Conservation (phyloP, 306 rosid species). For the Sphenostylis stenocarpa region DNA sequence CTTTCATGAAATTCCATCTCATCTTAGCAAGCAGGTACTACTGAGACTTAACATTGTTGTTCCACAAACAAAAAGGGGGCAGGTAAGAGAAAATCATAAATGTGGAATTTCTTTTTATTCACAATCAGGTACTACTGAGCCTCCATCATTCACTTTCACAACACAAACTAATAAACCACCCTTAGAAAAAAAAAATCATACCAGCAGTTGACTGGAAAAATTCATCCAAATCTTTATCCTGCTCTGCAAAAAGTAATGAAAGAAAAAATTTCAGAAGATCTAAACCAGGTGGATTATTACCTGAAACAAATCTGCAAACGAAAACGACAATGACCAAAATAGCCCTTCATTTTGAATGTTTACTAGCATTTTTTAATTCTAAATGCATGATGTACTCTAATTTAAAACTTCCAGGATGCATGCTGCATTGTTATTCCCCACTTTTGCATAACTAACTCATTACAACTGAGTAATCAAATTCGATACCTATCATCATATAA, state of each 20-base stretch:
- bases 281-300: background rate
- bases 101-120: background rate
- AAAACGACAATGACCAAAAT: background rate
- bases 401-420: background rate
- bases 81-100: background rate
- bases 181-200: constrained; percentile 31
- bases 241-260: constrained; percentile 50
- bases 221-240: constrained; percentile 78
- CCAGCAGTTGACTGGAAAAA: constrained; percentile 91
- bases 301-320: background rate
- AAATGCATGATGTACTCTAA: background rate
- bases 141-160: background rate
- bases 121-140: background rate
- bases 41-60: background rate
- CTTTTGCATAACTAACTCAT: background rate
- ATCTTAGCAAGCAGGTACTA: background rate
- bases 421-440: background rate
- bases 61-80: background rate
- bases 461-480: background rate
- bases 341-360: constrained; percentile 20
- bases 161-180: background rate
- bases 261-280: constrained; percentile 28
- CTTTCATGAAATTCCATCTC: background rate
- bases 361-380: background rate
- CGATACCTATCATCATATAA: background rate